Evolutionary conservation across 768 basidiomycete species (phyloP), one percentile per base, ranked within the genome.

Genomic region (Calocybe indica): DNA sequence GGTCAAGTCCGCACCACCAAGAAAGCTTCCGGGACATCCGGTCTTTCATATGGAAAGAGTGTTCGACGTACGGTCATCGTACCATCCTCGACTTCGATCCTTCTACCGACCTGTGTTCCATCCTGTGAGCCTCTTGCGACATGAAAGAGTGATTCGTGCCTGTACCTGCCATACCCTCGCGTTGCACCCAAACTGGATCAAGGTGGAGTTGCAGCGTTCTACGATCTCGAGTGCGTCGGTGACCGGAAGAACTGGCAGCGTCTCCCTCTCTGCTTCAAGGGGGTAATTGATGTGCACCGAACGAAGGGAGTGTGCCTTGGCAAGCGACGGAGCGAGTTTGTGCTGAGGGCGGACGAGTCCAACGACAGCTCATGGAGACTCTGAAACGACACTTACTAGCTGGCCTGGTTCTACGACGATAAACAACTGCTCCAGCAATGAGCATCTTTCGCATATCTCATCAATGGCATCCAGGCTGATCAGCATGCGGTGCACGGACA

Each of bases 1-100:
- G 14, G 14, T 67, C 54, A 83, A 2, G 73, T 76, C 41, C 80
- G 70, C 11, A 85, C 73, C 32, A 88, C 84, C 41, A 84, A 71
- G 54, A 89, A 88, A 43, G 78, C 77, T 53, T 89, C 86, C 13
- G 86, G 86, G 13, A 89, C 66, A 49, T 81, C 83, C 6, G 78
- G 79, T 48, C 68, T 76, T 54, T 86, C 83, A 52, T 83, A 86
- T 1, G 73, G 69, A 1, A 62, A 67, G 6, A 86, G 63, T 1
- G 49, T 63, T 7, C 68, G 69, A 45, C 66, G 63, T 14, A 63
- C 58, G 10, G 55, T 56, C 35, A 72, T 63, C 42, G 60, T 61
- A 1, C 77, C 78, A 32, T 69, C 59, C 28, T 66, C 62, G 7
- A 61, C 50, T 2, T 55, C 43, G 8, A 78, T 65, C 11, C 53